Evolutionary conservation across 202 grass and related monocot genomes (phyloP).

Genomic region (Schoenoplectus tabernaemontani): DNA sequence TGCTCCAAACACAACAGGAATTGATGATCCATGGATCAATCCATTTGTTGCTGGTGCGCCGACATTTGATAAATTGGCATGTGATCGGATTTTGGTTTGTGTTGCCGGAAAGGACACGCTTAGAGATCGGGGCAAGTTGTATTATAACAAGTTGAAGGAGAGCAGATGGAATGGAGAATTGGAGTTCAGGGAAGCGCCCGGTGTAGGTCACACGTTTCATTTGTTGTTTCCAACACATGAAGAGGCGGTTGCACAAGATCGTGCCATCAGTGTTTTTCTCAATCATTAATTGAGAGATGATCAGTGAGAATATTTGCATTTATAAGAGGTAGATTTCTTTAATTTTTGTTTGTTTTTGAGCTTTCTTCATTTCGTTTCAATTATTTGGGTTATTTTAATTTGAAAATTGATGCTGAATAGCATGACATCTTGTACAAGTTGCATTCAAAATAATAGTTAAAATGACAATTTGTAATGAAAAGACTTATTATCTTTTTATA

Average conservation of each 20-base stretch:
- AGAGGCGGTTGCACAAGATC: slow-evolving; percentile 51
- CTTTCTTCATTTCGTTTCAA: background rate
- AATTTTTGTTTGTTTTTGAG: background rate
- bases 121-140: slow-evolving; percentile 46
- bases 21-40: slow-evolving; percentile 72
- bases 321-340: slow-evolving; percentile 2
- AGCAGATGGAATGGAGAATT: slow-evolving; percentile 55
- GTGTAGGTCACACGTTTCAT: slow-evolving; percentile 60
- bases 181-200: slow-evolving; percentile 37
- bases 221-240: slow-evolving; percentile 38
- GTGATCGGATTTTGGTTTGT: slow-evolving; percentile 44
- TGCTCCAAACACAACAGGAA: slow-evolving; percentile 43
- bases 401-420: background rate
- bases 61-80: slow-evolving; percentile 33
- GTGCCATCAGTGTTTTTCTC: slow-evolving; percentile 49
- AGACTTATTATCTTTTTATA: background rate
- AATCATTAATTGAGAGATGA: slow-evolving; percentile 28
- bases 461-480: background rate
- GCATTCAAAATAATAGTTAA: background rate
- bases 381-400: background rate
- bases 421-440: background rate
- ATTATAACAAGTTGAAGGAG: slow-evolving; percentile 43
- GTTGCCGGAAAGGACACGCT: slow-evolving; percentile 44
- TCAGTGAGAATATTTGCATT: background rate
- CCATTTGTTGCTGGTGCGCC: slow-evolving; percentile 50